phyloP scores from a whole-genome alignment of 352 stramenopile species.

The Pythium aristosporum region DNA sequence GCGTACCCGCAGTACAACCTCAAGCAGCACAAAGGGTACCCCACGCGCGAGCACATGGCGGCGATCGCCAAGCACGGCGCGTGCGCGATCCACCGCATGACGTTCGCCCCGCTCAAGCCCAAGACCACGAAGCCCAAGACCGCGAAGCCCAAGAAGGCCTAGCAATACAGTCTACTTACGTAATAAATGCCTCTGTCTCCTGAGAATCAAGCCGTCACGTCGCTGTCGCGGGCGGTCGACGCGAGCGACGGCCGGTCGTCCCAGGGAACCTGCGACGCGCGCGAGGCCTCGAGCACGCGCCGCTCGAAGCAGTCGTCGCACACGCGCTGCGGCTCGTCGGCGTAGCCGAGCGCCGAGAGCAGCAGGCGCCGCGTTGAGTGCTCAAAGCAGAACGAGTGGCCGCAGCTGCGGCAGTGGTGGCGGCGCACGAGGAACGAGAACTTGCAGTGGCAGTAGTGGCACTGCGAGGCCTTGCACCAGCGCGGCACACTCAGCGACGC shows the following conservation, averaged over 20 bases:
- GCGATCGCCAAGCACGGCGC: slow-evolving; percentile 89
- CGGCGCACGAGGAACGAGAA: slow-evolving; percentile 72
- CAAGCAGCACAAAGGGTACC: slow-evolving; percentile 97
- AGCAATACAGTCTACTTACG: not conserved
- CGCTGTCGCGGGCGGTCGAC: slow-evolving; percentile 5
- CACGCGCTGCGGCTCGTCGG: slow-evolving; percentile 71
- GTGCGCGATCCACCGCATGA: slow-evolving; percentile 94
- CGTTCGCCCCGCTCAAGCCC: slow-evolving; percentile 94
- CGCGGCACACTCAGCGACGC: slow-evolving; percentile 40
- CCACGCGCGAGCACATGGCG: slow-evolving; percentile 90
- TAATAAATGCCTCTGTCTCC: no score
- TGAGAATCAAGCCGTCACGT: not conserved
- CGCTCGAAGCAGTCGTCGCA: slow-evolving; percentile 84
- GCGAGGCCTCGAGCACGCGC: slow-evolving; percentile 17
- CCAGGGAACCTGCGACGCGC: slow-evolving; percentile 5
- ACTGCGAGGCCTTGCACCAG: slow-evolving; percentile 66
- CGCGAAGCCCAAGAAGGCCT: not conserved
- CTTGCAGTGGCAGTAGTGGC: slow-evolving; percentile 66
- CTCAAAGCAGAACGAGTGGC: slow-evolving; percentile 84
- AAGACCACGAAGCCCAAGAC: not conserved
- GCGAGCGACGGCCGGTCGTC: slow-evolving; percentile 1
- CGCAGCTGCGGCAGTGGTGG: slow-evolving; percentile 83
- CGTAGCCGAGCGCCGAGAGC: slow-evolving; percentile 70
- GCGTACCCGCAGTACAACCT: slow-evolving; percentile 94
- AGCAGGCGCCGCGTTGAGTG: slow-evolving; percentile 74